These are phyloP conservation scores for Clitopilus passeckerianus DNA, from an alignment of 768 basidiomycete genomes.

Conservation along the genomic window DNA sequence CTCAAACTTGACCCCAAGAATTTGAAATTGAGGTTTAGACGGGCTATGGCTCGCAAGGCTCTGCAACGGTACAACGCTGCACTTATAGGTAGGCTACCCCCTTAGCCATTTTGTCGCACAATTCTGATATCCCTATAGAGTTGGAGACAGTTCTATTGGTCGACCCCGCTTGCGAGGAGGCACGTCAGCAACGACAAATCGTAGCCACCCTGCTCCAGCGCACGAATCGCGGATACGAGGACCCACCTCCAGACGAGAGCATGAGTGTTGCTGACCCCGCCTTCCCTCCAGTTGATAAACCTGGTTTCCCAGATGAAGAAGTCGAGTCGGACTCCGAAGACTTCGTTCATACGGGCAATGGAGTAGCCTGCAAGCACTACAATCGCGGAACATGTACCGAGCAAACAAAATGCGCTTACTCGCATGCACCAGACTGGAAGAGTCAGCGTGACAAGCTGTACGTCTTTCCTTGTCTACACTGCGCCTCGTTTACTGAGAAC, in stretches of 20 bases:
- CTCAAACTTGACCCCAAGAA: slow-evolving; percentile 26
- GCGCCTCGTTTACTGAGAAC: neutral
- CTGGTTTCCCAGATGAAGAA: slow-evolving; percentile 2
- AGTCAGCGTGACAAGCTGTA: slow-evolving; percentile 55
- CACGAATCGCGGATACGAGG: slow-evolving; percentile 1
- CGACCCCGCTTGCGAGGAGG: slow-evolving; percentile 15
- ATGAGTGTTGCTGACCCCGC: neutral
- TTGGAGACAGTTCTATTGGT: slow-evolving; percentile 18
- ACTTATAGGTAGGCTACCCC: slow-evolving; percentile 16
- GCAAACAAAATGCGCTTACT: slow-evolving; percentile 37
- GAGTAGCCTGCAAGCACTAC: slow-evolving; percentile 52
- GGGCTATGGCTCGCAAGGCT: slow-evolving; percentile 31
- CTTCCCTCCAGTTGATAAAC: neutral
- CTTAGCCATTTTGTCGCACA: neutral
- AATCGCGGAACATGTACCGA: slow-evolving; percentile 47
- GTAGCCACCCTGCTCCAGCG: slow-evolving; percentile 4
- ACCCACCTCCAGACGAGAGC: slow-evolving; percentile 2
- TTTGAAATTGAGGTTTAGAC: slow-evolving; percentile 32
- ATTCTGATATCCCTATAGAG: slow-evolving; percentile 12
- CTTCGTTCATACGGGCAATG: slow-evolving; percentile 40
- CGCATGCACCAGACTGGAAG: slow-evolving; percentile 49
- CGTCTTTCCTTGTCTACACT: slow-evolving; percentile 16
- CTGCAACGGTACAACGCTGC: slow-evolving; percentile 18
- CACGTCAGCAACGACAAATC: slow-evolving; percentile 3
- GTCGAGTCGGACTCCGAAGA: slow-evolving; percentile 45